Percentiles rank a stretch among this genome's conserved stretches.
These are phyloP conservation scores for Cicer pinnatifidum DNA, from an alignment of 306 rosid genomes.

Conservation along the genomic window DNA sequence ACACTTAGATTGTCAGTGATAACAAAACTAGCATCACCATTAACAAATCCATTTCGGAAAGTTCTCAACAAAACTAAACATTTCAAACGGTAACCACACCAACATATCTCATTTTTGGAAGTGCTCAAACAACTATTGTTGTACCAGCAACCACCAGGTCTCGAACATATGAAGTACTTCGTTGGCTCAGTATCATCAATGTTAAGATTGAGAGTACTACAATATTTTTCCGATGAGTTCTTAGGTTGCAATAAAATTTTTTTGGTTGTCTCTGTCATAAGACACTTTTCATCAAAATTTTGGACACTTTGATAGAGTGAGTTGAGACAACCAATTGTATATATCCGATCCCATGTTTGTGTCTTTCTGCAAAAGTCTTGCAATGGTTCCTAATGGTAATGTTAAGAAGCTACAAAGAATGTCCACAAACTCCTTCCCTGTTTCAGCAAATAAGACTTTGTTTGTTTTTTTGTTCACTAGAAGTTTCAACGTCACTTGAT, in stretches of 20 bases:
- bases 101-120: not conserved
- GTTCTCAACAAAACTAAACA: not conserved
- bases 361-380: not conserved
- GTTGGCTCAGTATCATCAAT: not conserved
- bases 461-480: not conserved
- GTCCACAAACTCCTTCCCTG: not conserved
- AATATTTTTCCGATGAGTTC: not conserved
- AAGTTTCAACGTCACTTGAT: not conserved
- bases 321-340: not conserved
- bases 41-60: not conserved
- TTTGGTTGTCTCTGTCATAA: not conserved
- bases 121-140: not conserved
- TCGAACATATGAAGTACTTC: not conserved
- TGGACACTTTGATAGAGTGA: constrained; percentile 8
- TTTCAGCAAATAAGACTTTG: not conserved
- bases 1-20: constrained; percentile 1
- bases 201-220: not conserved
- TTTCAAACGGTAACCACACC: not conserved
- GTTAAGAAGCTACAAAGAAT: not conserved
- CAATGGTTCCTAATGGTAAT: not conserved
- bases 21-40: not conserved
- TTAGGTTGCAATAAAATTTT: not conserved
- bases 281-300: not conserved
- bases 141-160: no score
- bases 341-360: not conserved